Evolutionary conservation across 2,329 filamentous ascomycete species (phyloP), one percentile per base, ranked within the genome.

Genomic region (Ceratocystis harringtonii): DNA sequence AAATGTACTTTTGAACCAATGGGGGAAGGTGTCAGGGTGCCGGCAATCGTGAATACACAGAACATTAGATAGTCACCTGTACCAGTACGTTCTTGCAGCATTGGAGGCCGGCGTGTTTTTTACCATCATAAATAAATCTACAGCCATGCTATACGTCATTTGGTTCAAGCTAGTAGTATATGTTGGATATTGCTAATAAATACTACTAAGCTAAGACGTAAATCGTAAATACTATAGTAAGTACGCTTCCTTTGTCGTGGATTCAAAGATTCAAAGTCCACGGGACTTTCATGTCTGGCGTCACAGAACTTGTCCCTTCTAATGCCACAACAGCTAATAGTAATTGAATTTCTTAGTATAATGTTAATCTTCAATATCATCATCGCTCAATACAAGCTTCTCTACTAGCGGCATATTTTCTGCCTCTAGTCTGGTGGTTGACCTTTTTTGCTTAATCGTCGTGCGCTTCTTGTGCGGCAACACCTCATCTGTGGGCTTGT

Each of bases 301-400:
- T 19, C 22, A 8, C 48, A n/a, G n/a, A 25, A 3, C n/a, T 52
- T n/a, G 1, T 22, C n/a, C 22, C 48, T 10, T 41, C 10, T 15
- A 15, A 12, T 41, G 8, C 12, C 36, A 41, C 10, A 12, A 12
- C 36, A 41, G 12, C 10, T 41, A 41, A 41, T 41, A 41, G 36
- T 41, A 3, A 41, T 41, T 41, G 28, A 5, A 25, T 25, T 25
- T n/a, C 48, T 15, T 28, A 15, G 48, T 52, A 5, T 28, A 52
- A n/a, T 36, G 25, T 58, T 25, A 77, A 70, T 92, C 89, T 73
- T 91, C 88, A 72, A 94, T 92, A 77, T 94, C 89, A 75, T 94
- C 89, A 71, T 94, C 89, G 70, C 86, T 90, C 50, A 92, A 75
- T 57, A 90, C 82, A 69, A 92, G 75, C 70, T 86, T 88, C 73